phyloP scores from a whole-genome alignment of 352 stramenopile species.

The Globisporangium nodosum region DNA sequence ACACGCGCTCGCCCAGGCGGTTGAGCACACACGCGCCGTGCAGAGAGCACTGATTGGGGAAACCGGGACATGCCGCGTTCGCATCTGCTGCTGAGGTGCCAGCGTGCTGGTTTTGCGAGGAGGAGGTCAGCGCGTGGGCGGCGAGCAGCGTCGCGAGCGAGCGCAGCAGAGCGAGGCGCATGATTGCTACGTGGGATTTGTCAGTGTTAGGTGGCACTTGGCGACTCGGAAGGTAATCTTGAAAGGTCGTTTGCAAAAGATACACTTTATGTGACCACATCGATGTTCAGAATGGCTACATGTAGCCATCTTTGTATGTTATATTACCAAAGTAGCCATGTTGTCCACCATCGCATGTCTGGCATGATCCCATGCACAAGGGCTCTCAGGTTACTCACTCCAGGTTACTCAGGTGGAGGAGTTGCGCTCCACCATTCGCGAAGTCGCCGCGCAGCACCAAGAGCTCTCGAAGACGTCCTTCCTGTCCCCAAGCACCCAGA shows the following conservation, averaged over 20 bases:
- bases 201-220: too few species aligned
- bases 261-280: neutral
- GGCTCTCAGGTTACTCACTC: too few species aligned
- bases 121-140: neutral
- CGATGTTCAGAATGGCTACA: too few species aligned
- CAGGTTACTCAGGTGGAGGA: too few species aligned
- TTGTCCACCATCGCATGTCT: too few species aligned
- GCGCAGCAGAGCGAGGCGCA: neutral
- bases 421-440: too few species aligned
- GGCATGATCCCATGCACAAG: too few species aligned
- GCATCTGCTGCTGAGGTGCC: neutral
- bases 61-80: constrained; percentile 40
- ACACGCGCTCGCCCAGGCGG: constrained; percentile 54
- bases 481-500: neutral
- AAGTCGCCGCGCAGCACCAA: too few species aligned
- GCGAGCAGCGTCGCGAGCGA: neutral
- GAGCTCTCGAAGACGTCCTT: too few species aligned
- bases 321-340: too few species aligned
- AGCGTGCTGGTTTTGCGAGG: neutral
- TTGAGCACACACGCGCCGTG: constrained; percentile 64
- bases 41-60: constrained; percentile 63
- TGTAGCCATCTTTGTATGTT: too few species aligned
- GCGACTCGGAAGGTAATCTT: neutral
- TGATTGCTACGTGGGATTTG: neutral
- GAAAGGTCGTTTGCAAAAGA: neutral